Base-by-base conservation (phyloP, 176 grass and related monocot species). In the Raddia distichophylla region DNA sequence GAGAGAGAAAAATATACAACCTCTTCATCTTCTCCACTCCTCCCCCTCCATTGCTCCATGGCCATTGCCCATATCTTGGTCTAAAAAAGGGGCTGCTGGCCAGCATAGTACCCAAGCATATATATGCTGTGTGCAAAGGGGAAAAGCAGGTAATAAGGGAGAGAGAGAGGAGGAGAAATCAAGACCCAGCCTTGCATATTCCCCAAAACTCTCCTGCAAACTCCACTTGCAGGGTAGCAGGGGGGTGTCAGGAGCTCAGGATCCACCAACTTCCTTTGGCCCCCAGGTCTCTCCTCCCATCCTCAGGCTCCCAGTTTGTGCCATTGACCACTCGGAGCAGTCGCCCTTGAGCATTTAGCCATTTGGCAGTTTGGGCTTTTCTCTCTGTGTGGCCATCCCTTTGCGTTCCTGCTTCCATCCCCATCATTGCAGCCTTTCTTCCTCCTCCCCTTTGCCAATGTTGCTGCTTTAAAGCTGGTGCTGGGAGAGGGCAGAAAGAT, bases 301-400 rank as follows among this genome's bases (percentile, higher is more conserved):
- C 7, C 58, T 10, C 59, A 10, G 20, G 37, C 37, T 27, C 60
- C 32, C 65, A 62, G 50, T 75, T 51, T 46, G 42, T 10, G 73
- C 83, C 73, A 85, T 89, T 89, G 90, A 92, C 90, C 76, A 80
- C 58, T 52, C 74, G 16, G 60, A 85, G 67, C 48, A 70, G 67
- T 14, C 59, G 64, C 47, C 49, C 65, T 76, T 74, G 63, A 63
- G 9, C 74, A 59, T 66, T 18, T 84, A 82, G 75, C 79, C 88
- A 50, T 88, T 80, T 83, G 82, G 83, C 67, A 59, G 83, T 34
- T 86, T 89, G 77, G 40, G 82, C 87, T 89, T 89, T 86, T 63
- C 65, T 71, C 50, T 69, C 61, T 84, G 83, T 65, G 69, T 18
- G 14, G 69, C 80, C 82, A 62, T 46, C 64, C 65, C 84, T 77